Percentiles rank a stretch among this genome's conserved stretches.
These are phyloP conservation scores for Vitis vinifera DNA, from an alignment of 164 flowering plant species.

Conservation along the genomic window DNA sequence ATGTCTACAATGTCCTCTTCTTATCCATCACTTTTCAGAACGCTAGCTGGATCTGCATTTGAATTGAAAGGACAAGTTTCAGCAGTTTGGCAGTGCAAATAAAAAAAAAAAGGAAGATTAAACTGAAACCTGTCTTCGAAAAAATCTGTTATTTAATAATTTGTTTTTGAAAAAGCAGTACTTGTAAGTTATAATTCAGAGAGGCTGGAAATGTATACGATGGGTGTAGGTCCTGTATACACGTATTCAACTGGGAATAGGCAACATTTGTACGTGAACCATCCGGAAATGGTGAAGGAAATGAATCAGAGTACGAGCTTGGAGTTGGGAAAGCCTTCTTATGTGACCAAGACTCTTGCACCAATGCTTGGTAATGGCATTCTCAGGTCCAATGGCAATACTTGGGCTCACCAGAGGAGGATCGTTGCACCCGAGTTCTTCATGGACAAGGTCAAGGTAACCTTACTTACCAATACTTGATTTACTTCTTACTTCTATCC, in stretches of 20 bases:
- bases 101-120: no score
- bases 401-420: conserved; percentile 55
- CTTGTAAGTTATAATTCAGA: no score
- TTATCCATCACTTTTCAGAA: no score
- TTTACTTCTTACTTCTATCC: no score
- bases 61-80: no score
- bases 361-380: conserved; percentile 61
- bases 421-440: conserved; percentile 58
- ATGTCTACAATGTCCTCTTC: no score
- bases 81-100: no score
- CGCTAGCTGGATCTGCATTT: no score
- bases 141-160: no score
- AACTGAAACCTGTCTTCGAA: no score
- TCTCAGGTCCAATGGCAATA: conserved; percentile 44
- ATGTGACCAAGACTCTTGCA: conserved; percentile 37
- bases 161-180: background rate
- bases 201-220: no score
- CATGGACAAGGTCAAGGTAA: conserved; percentile 63
- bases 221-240: conserved; percentile 39
- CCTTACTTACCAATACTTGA: no score
- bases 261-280: conserved; percentile 51
- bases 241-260: conserved; percentile 50
- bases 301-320: conserved; percentile 35
- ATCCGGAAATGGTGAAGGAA: conserved; percentile 52
- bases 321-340: conserved; percentile 53